Percentiles rank a stretch among this genome's conserved stretches.
Evolutionary conservation across 1,139 yeast genomes (phyloP).

Genomic region (Sugiyamaella pinicola): DNA sequence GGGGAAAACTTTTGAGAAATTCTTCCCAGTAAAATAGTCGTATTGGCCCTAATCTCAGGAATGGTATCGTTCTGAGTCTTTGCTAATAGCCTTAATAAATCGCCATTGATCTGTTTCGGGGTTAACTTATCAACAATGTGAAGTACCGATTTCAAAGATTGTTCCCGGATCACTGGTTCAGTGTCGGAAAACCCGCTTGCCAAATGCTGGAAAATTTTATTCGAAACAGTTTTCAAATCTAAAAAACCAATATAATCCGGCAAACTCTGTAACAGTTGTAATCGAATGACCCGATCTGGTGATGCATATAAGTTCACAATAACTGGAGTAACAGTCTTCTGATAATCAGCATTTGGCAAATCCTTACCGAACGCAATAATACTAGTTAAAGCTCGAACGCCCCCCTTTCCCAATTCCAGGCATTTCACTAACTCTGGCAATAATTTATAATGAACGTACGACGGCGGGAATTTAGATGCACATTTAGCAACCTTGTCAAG

Average conservation of each 20-base stretch:
- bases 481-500: conserved; percentile 50
- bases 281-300: conserved; percentile 75
- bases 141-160: conserved; percentile 72
- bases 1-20: conserved; percentile 65
- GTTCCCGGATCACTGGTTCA: conserved; percentile 76
- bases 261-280: conserved; percentile 65
- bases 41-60: conserved; percentile 83
- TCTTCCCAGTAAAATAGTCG: conserved; percentile 72
- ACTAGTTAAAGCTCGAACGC: conserved; percentile 33
- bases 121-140: conserved; percentile 65
- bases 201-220: conserved; percentile 65
- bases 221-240: conserved; percentile 62
- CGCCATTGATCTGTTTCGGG: conserved; percentile 84
- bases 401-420: conserved; percentile 38
- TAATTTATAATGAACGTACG: conserved; percentile 62
- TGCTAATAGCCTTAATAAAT: conserved; percentile 76
- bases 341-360: conserved; percentile 48
- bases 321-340: conserved; percentile 59
- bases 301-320: conserved; percentile 63
- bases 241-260: conserved; percentile 57
- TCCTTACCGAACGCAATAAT: conserved; percentile 42
- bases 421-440: conserved; percentile 65
- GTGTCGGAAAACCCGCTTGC: conserved; percentile 85
- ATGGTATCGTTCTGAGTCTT: conserved; percentile 85
- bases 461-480: conserved; percentile 53